These are phyloP conservation scores for Rosa persica DNA, from an alignment of 306 rosid species.

Conservation along the genomic window DNA sequence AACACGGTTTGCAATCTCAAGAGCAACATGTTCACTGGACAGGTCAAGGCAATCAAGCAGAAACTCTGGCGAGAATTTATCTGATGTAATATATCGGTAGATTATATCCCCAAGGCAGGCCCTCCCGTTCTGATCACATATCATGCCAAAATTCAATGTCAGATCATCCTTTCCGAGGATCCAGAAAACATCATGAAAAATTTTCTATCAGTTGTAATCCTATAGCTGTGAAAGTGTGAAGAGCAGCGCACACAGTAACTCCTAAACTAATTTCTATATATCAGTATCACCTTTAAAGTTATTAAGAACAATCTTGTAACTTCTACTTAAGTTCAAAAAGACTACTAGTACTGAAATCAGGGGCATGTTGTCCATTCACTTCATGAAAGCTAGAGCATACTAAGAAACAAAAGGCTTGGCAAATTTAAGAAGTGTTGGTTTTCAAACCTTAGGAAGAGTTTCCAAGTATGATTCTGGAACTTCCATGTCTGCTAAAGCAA, in stretches of 20 bases:
- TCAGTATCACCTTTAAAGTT: neutral
- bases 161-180: neutral
- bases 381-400: neutral
- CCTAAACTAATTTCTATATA: neutral
- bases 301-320: neutral
- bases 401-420: neutral
- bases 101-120: constrained; percentile 85
- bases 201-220: neutral
- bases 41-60: constrained; percentile 90
- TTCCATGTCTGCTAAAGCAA: constrained; percentile 80
- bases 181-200: neutral
- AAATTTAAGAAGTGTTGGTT: neutral
- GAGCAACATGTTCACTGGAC: constrained; percentile 90
- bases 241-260: neutral
- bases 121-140: constrained; percentile 72
- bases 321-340: neutral
- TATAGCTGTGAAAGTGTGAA: neutral
- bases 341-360: neutral
- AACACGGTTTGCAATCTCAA: constrained; percentile 86
- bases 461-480: constrained; percentile 87
- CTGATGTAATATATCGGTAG: constrained; percentile 82
- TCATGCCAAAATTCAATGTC: neutral
- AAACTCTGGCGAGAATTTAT: constrained; percentile 72
- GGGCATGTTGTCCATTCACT: neutral
- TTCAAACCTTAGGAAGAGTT: constrained; percentile 71